Base-by-base conservation (phyloP, 75 land plant species). In the Sequoia sempervirens region DNA sequence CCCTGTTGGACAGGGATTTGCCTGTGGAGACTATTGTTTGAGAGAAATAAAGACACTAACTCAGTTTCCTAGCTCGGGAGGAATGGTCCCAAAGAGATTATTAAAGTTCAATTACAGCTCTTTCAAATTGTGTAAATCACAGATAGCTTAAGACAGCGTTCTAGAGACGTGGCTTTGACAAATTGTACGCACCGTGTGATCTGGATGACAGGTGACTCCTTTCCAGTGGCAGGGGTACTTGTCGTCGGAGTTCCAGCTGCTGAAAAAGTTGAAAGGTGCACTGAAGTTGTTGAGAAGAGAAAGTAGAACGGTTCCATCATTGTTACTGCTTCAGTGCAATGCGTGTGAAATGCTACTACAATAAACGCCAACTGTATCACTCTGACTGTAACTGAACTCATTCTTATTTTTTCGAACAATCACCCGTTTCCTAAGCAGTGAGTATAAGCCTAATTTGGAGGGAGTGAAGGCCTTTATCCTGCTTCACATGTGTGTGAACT, bases 1-100 rank as follows among this genome's bases (percentile, higher is more conserved):
- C 91, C 90, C 54, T 87, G 34, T 43, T 82, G 83, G 26, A 66
- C 2, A 14, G 91, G 91, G 17, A 89, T 78, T 15, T 28, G 38
- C 0, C 91, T 89, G 5, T 84, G 83, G 23, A 89, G 83, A 66
- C 83, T 82, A 87, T 89, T 89, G 73, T 83, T 82, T 34, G 84
- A 89, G 82, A 89, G 85, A 79, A 85, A 81, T 32, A 85, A 45
- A 37, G n/a, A 46, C 54, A 54, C 73, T 26, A 89, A 40, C 9
- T 70, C 87, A 84, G 30, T 40, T 37, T 36, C 78, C 85, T 15
- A 88, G 80, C 46, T 81, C 80, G 2, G 46, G 12, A 26, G 90
- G 90, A 70, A 88, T 86, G 18, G 69, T 43, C 9, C 85, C 90
- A 47, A 75, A 72, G 36, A 88, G 43, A 38, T 43, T 36, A 28